These are phyloP conservation scores for Stemphylium beticola DNA, from an alignment of 2,329 filamentous ascomycete genomes.

Conservation along the genomic window DNA sequence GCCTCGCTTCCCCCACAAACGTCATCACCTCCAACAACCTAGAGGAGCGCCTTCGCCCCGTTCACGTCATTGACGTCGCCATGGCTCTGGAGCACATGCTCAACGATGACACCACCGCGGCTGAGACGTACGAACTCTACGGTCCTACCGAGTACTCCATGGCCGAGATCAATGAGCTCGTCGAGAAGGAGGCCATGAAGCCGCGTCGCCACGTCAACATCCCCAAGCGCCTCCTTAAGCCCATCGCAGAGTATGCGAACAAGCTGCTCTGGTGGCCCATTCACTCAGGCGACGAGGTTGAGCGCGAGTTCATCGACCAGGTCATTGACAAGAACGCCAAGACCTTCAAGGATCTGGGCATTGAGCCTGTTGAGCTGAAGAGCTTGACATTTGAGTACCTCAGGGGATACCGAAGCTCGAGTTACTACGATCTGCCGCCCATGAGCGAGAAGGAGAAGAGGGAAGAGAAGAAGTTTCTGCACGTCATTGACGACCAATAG, in stretches of 20 bases:
- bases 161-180: conserved; percentile 81
- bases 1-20: conserved; percentile 79
- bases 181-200: conserved; percentile 92
- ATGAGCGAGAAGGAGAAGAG: conserved; percentile 92
- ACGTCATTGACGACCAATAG: conserved; percentile 65
- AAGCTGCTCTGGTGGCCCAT: conserved; percentile 87
- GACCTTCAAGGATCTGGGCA: conserved; percentile 92
- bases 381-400: conserved; percentile 93
- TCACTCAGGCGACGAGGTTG: conserved; percentile 81
- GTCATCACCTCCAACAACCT: conserved; percentile 91
- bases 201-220: conserved; percentile 89
- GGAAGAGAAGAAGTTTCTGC: conserved; percentile 96
- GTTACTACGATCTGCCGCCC: conserved; percentile 91
- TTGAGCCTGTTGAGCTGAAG: conserved; percentile 84
- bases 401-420: conserved; percentile 87
- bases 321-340: conserved; percentile 88
- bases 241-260: conserved; percentile 76
- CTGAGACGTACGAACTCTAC: conserved; percentile 92
- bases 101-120: conserved; percentile 86
- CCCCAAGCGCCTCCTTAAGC: conserved; percentile 80
- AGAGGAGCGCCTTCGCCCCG: conserved; percentile 87
- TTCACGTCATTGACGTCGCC: conserved; percentile 92
- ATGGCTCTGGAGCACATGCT: conserved; percentile 87
- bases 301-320: conserved; percentile 93
- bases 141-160: conserved; percentile 93